phyloP scores from a whole-genome alignment of 805 yeast species.

The Saccharomyces kudriavzevii region DNA sequence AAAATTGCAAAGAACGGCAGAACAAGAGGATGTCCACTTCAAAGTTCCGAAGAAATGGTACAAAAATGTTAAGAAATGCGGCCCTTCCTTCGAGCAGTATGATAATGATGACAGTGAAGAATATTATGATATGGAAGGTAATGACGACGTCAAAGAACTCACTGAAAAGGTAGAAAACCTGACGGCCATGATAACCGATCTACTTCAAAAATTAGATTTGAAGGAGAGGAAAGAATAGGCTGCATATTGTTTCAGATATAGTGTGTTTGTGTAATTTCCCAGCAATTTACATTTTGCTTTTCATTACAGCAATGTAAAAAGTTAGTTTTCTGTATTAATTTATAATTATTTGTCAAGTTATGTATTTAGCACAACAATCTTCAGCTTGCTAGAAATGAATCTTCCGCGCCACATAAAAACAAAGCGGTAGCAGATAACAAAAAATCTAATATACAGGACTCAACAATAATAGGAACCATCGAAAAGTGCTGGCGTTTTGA shows the following conservation, averaged over 20 bases:
- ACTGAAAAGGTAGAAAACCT: slow-evolving; percentile 3
- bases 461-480: not conserved
- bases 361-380: not conserved
- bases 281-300: not conserved
- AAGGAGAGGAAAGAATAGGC: not conserved
- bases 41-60: slow-evolving; percentile 47
- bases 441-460: not conserved
- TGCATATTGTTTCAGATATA: not conserved
- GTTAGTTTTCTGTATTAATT: not conserved
- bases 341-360: not conserved
- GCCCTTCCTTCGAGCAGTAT: not conserved
- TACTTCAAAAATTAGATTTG: not conserved
- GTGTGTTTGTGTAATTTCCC: not conserved
- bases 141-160: slow-evolving; percentile 1
- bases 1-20: slow-evolving; percentile 52
- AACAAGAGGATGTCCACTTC: slow-evolving; percentile 61
- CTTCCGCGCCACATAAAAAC: not conserved
- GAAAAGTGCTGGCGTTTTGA: not conserved
- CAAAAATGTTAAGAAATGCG: slow-evolving; percentile 34
- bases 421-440: not conserved
- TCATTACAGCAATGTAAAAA: not conserved
- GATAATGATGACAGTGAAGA: not conserved
- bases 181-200: not conserved
- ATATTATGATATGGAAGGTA: not conserved
- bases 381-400: not conserved